Conservation (phyloP, 768 basidiomycete species). For the Leucocoprinus leucothites region DNA sequence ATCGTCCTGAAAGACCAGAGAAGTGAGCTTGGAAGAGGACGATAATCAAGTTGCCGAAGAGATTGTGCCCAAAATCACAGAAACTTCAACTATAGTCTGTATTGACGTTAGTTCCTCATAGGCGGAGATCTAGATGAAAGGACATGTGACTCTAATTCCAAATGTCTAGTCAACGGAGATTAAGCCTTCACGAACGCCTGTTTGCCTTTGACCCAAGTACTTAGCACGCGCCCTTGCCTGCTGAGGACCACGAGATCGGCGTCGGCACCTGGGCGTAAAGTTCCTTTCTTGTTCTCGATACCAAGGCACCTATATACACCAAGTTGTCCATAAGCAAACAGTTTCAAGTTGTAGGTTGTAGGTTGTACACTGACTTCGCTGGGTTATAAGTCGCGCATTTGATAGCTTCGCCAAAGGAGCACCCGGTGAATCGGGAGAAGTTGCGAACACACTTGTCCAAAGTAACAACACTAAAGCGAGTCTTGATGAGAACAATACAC, state of each 20-base stretch:
- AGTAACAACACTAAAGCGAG: slow-evolving; percentile 60
- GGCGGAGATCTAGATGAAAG: neutral
- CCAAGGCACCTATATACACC: slow-evolving; percentile 63
- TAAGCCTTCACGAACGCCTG: slow-evolving; percentile 38
- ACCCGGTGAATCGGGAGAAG: slow-evolving; percentile 79
- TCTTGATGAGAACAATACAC: neutral
- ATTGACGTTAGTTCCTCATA: neutral
- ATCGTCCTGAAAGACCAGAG: neutral
- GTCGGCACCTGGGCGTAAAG: slow-evolving; percentile 76
- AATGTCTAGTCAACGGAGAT: slow-evolving; percentile 14
- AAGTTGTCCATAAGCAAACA: neutral
- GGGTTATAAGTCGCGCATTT: slow-evolving; percentile 85
- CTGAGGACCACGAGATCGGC: slow-evolving; percentile 83
- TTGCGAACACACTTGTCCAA: slow-evolving; percentile 85
- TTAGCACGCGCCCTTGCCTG: slow-evolving; percentile 58
- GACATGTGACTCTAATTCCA: neutral
- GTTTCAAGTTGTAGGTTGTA: neutral
- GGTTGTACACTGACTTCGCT: slow-evolving; percentile 51
- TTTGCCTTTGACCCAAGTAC: slow-evolving; percentile 77
- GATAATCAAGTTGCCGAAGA: neutral
- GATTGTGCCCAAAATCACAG: neutral
- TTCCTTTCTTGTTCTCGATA: slow-evolving; percentile 78
- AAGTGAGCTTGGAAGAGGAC: neutral
- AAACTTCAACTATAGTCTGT: neutral
- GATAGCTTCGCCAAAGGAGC: slow-evolving; percentile 80